Evolutionary conservation across 257 asterid genomes (phyloP), one percentile per base, ranked within the genome.

Genomic region (Fraxinus pennsylvanica): DNA sequence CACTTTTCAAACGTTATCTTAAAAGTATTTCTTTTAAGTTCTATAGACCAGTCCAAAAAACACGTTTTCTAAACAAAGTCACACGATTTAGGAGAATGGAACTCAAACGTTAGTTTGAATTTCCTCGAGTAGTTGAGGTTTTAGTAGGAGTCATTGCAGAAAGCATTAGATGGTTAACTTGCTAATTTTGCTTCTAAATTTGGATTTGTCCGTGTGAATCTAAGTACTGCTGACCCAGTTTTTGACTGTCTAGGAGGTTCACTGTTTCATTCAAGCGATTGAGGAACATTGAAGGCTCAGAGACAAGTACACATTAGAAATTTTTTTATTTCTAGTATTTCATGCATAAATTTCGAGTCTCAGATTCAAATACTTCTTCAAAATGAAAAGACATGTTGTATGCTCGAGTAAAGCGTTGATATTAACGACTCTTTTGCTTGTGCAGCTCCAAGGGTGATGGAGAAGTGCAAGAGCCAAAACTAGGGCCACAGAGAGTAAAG

Each of bases 401-500:
- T 21, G 30, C n/a, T 54, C 9, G 1, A 2, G 63, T 6, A n/a
- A 61, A 61, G 14, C 32, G 9, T 22, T 22, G 68, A 61, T 8
- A 1, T 1, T 4, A 61, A 25, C 2, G 14, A 19, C 25, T 1
- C 9, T 22, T 25, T 21, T 9, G 13, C 32, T 61, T 32, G 32
- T 22, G 68, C 33, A 61, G 33, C 68, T 22, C 68, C 68, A 61
- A 22, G 33, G 33, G 68, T 10, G 32, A 61, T 61, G 33, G 32
- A 22, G 68, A 61, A 61, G 68, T 22, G 6, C 68, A 61, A 61
- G 32, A 22, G 33, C 80, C 88, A 86, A 75, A 86, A 77, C 74
- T 86, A 88, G 84, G 35, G 72, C 54, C n/a, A 67, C 9, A 4
- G 32, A 61, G 32, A 21, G 4, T 17, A 41, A 74, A 54, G 1